Evolutionary conservation across 2,329 filamentous ascomycete species (phyloP).

Genomic region (Cercospora sp.): DNA sequence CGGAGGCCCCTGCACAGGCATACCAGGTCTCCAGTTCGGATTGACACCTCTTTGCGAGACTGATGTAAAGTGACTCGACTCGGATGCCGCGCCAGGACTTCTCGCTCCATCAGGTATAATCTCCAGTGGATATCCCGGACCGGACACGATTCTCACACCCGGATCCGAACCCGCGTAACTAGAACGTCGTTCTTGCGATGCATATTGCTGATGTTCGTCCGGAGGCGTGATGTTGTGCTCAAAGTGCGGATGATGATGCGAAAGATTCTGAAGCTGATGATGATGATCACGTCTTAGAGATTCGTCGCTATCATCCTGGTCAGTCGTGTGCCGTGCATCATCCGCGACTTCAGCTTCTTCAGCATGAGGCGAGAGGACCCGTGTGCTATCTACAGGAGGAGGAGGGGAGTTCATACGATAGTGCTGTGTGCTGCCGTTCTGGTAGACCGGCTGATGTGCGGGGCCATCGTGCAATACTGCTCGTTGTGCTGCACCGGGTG

Average conservation of each 20-base stretch:
- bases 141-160: conserved; percentile 26
- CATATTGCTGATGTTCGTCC: conserved; percentile 44
- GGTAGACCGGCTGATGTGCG: conserved; percentile 9
- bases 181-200: conserved; percentile 58
- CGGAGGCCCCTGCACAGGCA: conserved; percentile 40
- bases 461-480: conserved; percentile 14
- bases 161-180: conserved; percentile 43
- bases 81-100: conserved; percentile 64
- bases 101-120: conserved; percentile 63
- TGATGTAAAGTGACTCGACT: conserved; percentile 83
- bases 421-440: conserved; percentile 6
- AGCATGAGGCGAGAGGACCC: conserved; percentile 17
- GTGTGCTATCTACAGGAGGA: conserved; percentile 15
- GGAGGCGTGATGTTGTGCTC: conserved; percentile 16
- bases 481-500: conserved; percentile 22
- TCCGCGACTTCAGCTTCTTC: conserved; percentile 14
- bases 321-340: conserved; percentile 13
- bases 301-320: conserved; percentile 24
- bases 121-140: conserved; percentile 48
- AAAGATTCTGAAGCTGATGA: not conserved
- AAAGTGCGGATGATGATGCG: conserved; percentile 12
- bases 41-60: conserved; percentile 87
- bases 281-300: conserved; percentile 14
- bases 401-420: conserved; percentile 23
- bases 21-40: conserved; percentile 73